Conservation (phyloP, 2,329 filamentous ascomycete species). For the Fusarium compactum region DNA sequence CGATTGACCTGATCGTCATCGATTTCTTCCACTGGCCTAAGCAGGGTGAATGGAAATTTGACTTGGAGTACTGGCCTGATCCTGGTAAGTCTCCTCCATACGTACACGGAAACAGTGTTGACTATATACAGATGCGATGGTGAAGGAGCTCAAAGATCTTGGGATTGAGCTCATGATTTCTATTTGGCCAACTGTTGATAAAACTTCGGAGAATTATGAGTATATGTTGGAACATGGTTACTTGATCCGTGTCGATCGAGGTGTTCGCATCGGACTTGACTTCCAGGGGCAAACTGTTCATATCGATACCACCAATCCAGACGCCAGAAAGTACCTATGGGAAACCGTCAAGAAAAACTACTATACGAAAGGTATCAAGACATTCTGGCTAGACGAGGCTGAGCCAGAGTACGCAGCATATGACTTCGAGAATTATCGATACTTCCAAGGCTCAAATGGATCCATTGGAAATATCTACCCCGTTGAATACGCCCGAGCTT, state of each 20-base stretch:
- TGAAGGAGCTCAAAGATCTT: slow-evolving; percentile 68
- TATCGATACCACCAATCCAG: slow-evolving; percentile 73
- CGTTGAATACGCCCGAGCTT: slow-evolving; percentile 66
- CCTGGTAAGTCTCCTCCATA: slow-evolving; percentile 56
- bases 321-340: slow-evolving; percentile 70
- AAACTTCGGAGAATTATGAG: slow-evolving; percentile 67
- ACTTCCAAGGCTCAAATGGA: slow-evolving; percentile 52
- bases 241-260: slow-evolving; percentile 71
- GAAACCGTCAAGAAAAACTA: slow-evolving; percentile 70
- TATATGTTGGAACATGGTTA: slow-evolving; percentile 72
- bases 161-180: slow-evolving; percentile 76
- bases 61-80: slow-evolving; percentile 73
- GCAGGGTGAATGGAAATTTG: slow-evolving; percentile 77
- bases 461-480: slow-evolving; percentile 71
- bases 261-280: slow-evolving; percentile 68
- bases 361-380: slow-evolving; percentile 69
- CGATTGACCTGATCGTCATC: slow-evolving; percentile 73
- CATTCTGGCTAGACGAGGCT: slow-evolving; percentile 78
- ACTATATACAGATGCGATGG: slow-evolving; percentile 65
- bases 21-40: slow-evolving; percentile 77
- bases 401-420: slow-evolving; percentile 75
- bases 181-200: slow-evolving; percentile 76
- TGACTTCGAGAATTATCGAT: slow-evolving; percentile 73
- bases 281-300: slow-evolving; percentile 70
- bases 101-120: not conserved